Percentiles rank a stretch among this genome's conserved stretches.
Evolutionary conservation across 192 early-diverging fungal genomes (phyloP).

Genomic region (Paraglomus brasilianum): DNA sequence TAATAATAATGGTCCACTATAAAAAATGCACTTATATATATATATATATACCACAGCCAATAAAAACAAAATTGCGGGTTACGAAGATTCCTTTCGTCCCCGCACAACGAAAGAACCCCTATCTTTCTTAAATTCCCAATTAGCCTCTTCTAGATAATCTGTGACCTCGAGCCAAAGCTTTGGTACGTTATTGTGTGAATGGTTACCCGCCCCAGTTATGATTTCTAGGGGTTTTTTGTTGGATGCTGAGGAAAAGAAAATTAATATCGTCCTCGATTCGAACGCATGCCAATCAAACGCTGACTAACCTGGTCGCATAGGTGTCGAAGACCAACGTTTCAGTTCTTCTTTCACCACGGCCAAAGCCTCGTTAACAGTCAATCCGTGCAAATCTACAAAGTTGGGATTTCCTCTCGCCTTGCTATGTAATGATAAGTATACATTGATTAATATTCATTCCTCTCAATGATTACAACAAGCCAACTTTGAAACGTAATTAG

Average conservation of each 20-base stretch:
- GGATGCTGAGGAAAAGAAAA: not conserved
- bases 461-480: not conserved
- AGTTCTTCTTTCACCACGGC: conserved; percentile 58
- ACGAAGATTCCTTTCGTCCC: conserved; percentile 26
- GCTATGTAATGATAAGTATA: conserved; percentile 27
- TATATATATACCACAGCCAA: no score
- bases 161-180: conserved; percentile 54
- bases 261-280: conserved; percentile 9
- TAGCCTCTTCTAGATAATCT: conserved; percentile 46
- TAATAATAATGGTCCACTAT: no score
- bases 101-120: conserved; percentile 56
- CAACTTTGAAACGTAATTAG: not conserved
- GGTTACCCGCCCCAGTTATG: conserved; percentile 65
- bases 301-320: conserved; percentile 37
- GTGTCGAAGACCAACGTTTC: conserved; percentile 55
- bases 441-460: not conserved
- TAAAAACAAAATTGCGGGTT: no score
- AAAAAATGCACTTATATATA: no score
- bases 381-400: conserved; percentile 69
- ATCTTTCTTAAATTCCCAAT: conserved; percentile 58
- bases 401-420: conserved; percentile 47
- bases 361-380: conserved; percentile 60
- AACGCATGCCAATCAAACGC: not conserved
- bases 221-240: conserved; percentile 55
- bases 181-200: conserved; percentile 57